Evolutionary conservation across 176 grass and related monocot genomes (phyloP).

Genomic region (Eleusine coracana): DNA sequence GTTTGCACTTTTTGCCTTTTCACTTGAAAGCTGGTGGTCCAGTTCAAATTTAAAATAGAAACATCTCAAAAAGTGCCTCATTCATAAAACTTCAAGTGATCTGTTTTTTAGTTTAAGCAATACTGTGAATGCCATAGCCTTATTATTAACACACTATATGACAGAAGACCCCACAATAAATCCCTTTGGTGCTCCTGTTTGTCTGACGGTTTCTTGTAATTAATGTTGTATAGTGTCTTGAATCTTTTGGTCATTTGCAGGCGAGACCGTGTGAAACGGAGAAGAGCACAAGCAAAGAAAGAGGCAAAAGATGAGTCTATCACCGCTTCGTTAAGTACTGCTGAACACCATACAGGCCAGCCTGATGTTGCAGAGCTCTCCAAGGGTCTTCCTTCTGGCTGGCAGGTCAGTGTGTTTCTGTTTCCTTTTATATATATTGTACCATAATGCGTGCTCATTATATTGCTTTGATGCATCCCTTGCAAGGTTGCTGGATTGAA

Average conservation of each 20-base stretch:
- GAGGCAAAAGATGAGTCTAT: conserved; percentile 21
- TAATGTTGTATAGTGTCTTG: background rate
- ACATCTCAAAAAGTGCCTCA: background rate
- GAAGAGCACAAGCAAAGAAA: conserved; percentile 42
- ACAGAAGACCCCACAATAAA: background rate
- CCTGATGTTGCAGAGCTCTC: conserved; percentile 71
- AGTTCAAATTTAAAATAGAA: background rate
- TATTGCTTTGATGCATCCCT: background rate
- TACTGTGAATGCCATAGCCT: background rate
- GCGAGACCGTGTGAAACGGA: background rate
- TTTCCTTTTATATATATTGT: background rate
- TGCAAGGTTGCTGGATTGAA: background rate
- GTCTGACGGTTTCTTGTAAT: background rate
- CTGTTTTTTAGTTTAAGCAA: background rate
- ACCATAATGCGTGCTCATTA: background rate
- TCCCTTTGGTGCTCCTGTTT: background rate
- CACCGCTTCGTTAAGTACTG: background rate
- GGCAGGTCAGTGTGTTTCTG: conserved; percentile 57
- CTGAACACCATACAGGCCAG: conserved; percentile 47
- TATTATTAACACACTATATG: background rate
- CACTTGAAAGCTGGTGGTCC: background rate
- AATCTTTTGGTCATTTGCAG: conserved; percentile 18
- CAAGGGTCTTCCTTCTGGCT: conserved; percentile 82
- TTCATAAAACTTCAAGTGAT: background rate
- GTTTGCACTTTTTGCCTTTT: background rate